These are phyloP conservation scores for Batkoa obscura DNA, from an alignment of 371 early-diverging fungal species.

Conservation along the genomic window DNA sequence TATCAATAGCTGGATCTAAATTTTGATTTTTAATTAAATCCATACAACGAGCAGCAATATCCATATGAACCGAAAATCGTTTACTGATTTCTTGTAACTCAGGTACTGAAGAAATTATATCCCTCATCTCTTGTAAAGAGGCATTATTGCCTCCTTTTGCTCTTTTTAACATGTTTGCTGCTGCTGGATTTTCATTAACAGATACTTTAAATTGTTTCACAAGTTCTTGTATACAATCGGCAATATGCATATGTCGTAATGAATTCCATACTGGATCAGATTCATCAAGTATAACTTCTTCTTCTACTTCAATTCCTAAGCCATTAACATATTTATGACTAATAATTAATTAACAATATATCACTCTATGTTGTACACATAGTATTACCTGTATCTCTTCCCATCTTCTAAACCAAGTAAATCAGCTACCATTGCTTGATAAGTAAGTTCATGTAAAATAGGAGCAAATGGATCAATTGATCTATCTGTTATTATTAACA, in stretches of 20 bases:
- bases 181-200: conserved; percentile 28
- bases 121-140: conserved; percentile 67
- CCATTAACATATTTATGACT: conserved; percentile 19
- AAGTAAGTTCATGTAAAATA: conserved; percentile 82
- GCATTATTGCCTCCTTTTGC: too few relatives aligned
- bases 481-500: conserved; percentile 74
- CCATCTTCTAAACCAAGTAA: conserved; percentile 56
- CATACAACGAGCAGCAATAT: conserved; percentile 79
- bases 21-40: conserved; percentile 46
- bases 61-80: conserved; percentile 81
- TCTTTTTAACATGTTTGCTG: conserved; percentile 13
- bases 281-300: conserved; percentile 43
- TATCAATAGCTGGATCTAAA: conserved; percentile 55
- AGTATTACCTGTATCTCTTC: conserved; percentile 37
- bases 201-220: conserved; percentile 64
- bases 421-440: conserved; percentile 86
- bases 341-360: not conserved
- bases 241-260: conserved; percentile 84
- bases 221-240: conserved; percentile 68
- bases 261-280: conserved; percentile 53
- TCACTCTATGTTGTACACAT: conserved; percentile 9
- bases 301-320: conserved; percentile 22
- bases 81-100: conserved; percentile 84
- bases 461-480: conserved; percentile 71
- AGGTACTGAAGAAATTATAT: conserved; percentile 70